Evolutionary conservation across 768 basidiomycete species (phyloP), one percentile per base, ranked within the genome.

Genomic region (Brasilioporus rufonigricans): DNA sequence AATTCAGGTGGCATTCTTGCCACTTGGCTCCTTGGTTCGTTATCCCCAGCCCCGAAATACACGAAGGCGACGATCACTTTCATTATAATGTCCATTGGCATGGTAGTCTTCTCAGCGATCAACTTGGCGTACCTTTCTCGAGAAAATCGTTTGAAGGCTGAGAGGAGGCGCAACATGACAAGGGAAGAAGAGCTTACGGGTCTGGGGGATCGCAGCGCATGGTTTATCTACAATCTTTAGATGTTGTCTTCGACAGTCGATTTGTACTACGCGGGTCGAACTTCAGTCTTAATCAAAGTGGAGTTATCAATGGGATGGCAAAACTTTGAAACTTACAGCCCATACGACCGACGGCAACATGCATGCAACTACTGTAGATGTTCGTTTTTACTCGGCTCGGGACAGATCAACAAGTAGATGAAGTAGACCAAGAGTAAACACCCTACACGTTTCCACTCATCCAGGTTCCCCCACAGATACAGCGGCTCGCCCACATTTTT

Each of bases 401-500:
- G n/a, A n/a, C 12, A 24, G 24, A 43, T 26, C 40, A 40, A 31
- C 24, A 31, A 44, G 27, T 44, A 35, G 26, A 29, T 19, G 31
- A 23, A 23, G n/a, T 35, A 48, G 47, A 50, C 40, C 21, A 13
- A 26, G 3, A 52, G 19, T 23, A n/a, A 4, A 63, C 6, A 13
- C n/a, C 27, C 48, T 54, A 71, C 16, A 40, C 4, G 19, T 59
- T 59, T 31, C 60, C 64, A 26, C 26, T 62, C 38, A 62, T 58
- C 89, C 89, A 91, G 11, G 69, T 61, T 11, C 89, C 89, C 26
- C 86, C 87, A 70, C 89, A 92, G 19, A 91, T 74, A 67, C 89
- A 92, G 24, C 76, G 76, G 23, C 62, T 66, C 31, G 66, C 67
- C 85, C 84, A 90, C 60, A 74, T 75, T 58, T 71, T 81, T 69